A percentile compares a stretch with the other conserved stretches of the same genome.
Conservation (phyloP, 163 green algal genomes). For the Trebouxia gelatinosa region DNA sequence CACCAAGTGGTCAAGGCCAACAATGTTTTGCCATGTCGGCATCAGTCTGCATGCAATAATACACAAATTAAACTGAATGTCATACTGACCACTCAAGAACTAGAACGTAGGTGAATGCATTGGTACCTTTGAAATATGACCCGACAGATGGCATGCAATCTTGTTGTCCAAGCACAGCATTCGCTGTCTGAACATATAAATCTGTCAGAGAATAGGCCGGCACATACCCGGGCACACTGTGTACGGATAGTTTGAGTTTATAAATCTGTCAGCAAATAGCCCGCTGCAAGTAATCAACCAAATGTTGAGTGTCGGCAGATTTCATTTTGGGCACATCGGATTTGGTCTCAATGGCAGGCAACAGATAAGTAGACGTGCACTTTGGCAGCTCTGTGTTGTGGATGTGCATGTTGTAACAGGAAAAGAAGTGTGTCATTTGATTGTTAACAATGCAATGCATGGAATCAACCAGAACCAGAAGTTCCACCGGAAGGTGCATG, state of each 20-base stretch:
- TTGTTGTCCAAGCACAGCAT: not conserved
- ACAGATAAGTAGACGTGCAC: too few relatives aligned
- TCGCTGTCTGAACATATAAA: not conserved
- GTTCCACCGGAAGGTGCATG: slow-evolving; percentile 16
- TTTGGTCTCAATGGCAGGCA: too few relatives aligned
- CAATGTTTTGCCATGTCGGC: slow-evolving; percentile 12
- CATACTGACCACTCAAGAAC: not conserved
- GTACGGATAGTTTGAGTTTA: too few relatives aligned
- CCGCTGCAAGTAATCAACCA: too few relatives aligned
- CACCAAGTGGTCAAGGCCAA: slow-evolving; percentile 16
- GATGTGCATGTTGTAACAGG: too few relatives aligned
- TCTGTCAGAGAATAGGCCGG: not conserved
- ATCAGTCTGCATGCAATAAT: slow-evolving; percentile 26
- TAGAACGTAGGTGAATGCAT: slow-evolving; percentile 13
- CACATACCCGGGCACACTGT: too few relatives aligned
- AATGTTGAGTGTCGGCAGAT: too few relatives aligned
- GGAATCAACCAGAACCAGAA: slow-evolving; percentile 21
- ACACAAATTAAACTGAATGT: not conserved
- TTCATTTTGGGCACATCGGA: too few relatives aligned
- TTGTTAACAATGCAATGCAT: slow-evolving; percentile 17
- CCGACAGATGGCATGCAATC: slow-evolving; percentile 15
- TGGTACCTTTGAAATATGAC: not conserved
- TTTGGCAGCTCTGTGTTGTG: slow-evolving; percentile 17
- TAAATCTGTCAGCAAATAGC: too few relatives aligned
- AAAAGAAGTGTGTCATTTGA: slow-evolving; percentile 23